phyloP scores from a whole-genome alignment of 1,284 basidiomycete species.

The Malassezia sympodialis region DNA sequence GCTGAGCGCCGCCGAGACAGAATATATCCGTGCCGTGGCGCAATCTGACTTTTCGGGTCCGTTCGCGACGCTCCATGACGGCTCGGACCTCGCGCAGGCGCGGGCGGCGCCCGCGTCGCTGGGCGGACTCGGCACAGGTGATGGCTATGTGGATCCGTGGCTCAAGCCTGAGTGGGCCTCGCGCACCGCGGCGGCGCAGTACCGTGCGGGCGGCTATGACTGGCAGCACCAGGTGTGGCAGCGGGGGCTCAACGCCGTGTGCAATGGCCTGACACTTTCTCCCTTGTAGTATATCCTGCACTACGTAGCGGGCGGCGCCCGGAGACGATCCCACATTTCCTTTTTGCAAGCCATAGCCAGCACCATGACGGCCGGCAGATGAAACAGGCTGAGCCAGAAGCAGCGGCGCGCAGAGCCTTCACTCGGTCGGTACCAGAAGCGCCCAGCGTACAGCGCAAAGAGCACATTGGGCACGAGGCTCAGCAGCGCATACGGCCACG shows the following conservation, averaged over 20 bases:
- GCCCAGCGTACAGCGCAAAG: slow-evolving; percentile 61
- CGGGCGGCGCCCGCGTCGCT: slow-evolving; percentile 25
- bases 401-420: slow-evolving; percentile 59
- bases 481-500: slow-evolving; percentile 64
- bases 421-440: slow-evolving; percentile 58
- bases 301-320: neutral
- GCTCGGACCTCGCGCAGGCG: slow-evolving; percentile 21
- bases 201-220: slow-evolving; percentile 37
- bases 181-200: slow-evolving; percentile 22
- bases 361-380: slow-evolving; percentile 76
- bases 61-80: slow-evolving; percentile 34
- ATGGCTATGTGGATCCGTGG: slow-evolving; percentile 37
- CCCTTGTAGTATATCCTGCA: neutral
- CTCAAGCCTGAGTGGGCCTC: slow-evolving; percentile 24
- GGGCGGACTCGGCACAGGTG: slow-evolving; percentile 22
- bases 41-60: slow-evolving; percentile 34
- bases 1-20: slow-evolving; percentile 17
- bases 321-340: slow-evolving; percentile 27
- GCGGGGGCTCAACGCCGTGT: slow-evolving; percentile 25
- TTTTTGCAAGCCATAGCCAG: slow-evolving; percentile 66
- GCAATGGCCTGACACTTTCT: slow-evolving; percentile 22
- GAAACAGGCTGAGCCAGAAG: slow-evolving; percentile 71
- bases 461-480: slow-evolving; percentile 66
- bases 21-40: slow-evolving; percentile 4
- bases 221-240: slow-evolving; percentile 36